Base-by-base conservation (phyloP, 2,329 filamentous ascomycete genomes). In the Exophiala sp. region DNA sequence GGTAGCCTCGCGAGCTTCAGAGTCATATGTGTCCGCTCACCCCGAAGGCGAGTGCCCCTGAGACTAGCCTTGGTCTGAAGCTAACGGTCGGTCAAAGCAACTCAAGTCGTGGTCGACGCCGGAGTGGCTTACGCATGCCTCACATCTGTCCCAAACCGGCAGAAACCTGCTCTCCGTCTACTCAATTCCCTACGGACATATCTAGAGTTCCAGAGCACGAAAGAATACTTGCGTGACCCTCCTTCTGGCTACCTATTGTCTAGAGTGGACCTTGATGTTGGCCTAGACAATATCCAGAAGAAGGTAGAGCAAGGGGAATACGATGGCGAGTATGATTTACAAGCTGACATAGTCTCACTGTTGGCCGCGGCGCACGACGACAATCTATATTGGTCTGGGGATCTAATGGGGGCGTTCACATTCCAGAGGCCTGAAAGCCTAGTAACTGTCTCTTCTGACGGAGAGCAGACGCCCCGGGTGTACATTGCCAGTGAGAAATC, bases 321-420 rank as follows among this genome's bases (percentile, higher is more conserved):
- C 58, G 61, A 65, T 2, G 76, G 70, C 61, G 77, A 82, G 58
- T 79, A 75, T 60, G 72, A 75, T 6, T 79, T 80, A 56, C 74
- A 80, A 58, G 54, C 67, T 6, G 76, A 77, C 22, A 68, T 86
- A 2, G 75, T 77, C 49, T 65, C 71, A 29, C 65, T 79, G 6
- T 69, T 81, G 29, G 70, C 72, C 19, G 70, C 69, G 1, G 76
- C 78, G 2, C 80, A 85, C 57, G 83, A 87, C 61, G 80, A 81
- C 1, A 83, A 87, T 60, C 58, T 70, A 11, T 35, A 8, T 11
- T 62, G 64, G 46, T 9, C 24, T 2, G 45, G 43, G n/a, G 52
- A 55, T 35, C 22, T 55, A 13, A 29, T 52, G 24, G 27, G 34
- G 19, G 40, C 57, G 4, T 55, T 64, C 13, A 66, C 62, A 41